Evolutionary conservation across 2,329 filamentous ascomycete genomes (phyloP), one percentile per base, ranked within the genome.

Genomic region (Coleophoma cylindrospora): DNA sequence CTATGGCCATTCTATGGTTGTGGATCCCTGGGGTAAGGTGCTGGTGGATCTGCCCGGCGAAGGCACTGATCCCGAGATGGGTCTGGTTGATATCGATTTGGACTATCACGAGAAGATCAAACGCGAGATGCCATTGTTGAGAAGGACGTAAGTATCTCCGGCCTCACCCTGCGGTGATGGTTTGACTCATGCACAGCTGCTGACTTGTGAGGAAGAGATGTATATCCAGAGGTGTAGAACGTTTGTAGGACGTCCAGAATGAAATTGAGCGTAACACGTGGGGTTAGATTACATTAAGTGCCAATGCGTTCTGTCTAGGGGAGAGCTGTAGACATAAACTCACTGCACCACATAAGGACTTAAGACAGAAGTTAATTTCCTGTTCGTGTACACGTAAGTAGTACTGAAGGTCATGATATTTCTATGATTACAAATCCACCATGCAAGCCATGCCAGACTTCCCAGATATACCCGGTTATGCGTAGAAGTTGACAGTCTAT

Each of bases 1-100:
- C 68, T 96, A 94, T 69, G 92, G 92, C 0, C 86, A 89, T 65
- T 89, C 87, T 59, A 82, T 95, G 72, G 86, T 95, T 43, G 77
- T 96, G 22, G 86, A 89, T 65, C 91, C 92, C 0, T 96, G 91
- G 90, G 92, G 92, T 0, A 77, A 80, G 50, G 78, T 96, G 1
- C 64, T 89, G 38, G 77, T 84, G 3, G 76, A 86, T 62, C 74
- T 85, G 63, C 76, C 75, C 38, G 84, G 82, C 1, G 72, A 63
- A 36, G 61, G 58, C 1, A 45, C 54, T 17, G 71, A 74, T 48
- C 69, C 74, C 7, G 68, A 74, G 45, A 70, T 79, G 54, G 70
- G 69, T 3, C 64, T 70, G 34, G 74, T 76, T 2, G 75, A 83
- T 57, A 72, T 84, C 51, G 77, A 84, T 66, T 58, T 80, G 9